These are phyloP conservation scores for Erigeron philadelphicus DNA, from an alignment of 140 eudicot species.

Conservation along the genomic window DNA sequence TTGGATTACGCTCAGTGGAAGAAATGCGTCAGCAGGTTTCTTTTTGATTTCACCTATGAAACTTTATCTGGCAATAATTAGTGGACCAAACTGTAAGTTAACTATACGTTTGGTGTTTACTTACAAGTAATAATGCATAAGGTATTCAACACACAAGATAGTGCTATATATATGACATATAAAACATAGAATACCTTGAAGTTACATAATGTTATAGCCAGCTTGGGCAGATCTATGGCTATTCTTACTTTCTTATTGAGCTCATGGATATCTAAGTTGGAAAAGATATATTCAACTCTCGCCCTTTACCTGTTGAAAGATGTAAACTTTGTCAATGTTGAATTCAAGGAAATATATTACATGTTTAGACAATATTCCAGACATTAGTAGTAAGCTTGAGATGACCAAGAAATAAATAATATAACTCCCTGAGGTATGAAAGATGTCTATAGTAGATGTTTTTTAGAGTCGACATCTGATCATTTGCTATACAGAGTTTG, in stretches of 20 bases:
- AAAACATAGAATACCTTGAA: slow-evolving; percentile 5
- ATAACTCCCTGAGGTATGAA: too few species aligned
- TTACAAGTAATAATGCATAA: too few species aligned
- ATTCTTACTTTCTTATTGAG: slow-evolving; percentile 1
- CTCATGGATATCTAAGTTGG: neutral
- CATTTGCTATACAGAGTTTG: too few species aligned
- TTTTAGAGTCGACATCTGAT: too few species aligned
- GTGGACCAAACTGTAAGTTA: too few species aligned
- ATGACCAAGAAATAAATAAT: too few species aligned
- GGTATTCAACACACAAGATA: too few species aligned
- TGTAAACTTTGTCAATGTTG: neutral
- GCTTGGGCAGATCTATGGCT: slow-evolving; percentile 4
- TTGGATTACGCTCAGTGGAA: slow-evolving; percentile 62
- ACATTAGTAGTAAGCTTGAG: too few species aligned
- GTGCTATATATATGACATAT: too few species aligned
- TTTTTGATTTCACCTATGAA: neutral
- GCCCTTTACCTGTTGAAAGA: neutral
- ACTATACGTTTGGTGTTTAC: too few species aligned
- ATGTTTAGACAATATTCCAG: too few species aligned
- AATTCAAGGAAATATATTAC: slow-evolving; percentile 3
- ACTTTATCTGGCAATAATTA: slow-evolving; percentile 3
- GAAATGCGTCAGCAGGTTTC: slow-evolving; percentile 85
- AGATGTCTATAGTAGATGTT: too few species aligned
- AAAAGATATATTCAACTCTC: neutral
- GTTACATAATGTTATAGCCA: neutral